Conservation (phyloP, 345 rosid genomes). For the Hibiscus mutabilis region DNA sequence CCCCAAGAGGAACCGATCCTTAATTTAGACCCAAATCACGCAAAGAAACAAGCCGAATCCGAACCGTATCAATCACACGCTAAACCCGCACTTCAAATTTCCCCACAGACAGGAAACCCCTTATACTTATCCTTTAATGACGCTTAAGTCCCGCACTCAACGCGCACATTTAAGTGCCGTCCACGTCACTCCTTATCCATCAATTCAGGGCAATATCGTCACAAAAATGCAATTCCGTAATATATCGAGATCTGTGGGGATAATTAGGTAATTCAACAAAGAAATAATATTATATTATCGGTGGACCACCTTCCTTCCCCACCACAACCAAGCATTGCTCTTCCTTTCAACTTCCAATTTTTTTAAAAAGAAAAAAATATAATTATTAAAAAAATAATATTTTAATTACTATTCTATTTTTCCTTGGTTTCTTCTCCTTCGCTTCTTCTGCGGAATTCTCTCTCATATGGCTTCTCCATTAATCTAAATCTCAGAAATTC, state of each 20-base stretch:
- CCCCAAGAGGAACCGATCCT: neutral
- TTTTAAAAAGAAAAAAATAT: neutral
- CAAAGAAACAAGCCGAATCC: neutral
- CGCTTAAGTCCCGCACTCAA: neutral
- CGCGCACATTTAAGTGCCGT: neutral
- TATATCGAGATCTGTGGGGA: constrained; percentile 11
- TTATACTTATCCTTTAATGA: neutral
- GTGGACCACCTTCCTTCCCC: constrained; percentile 45
- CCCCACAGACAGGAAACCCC: constrained; percentile 4
- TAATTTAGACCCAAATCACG: constrained; percentile 1
- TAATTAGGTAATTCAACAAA: neutral
- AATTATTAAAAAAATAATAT: neutral
- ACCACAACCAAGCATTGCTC: constrained; percentile 29
- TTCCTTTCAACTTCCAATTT: constrained; percentile 18
- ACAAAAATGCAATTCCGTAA: constrained; percentile 3
- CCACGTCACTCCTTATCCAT: constrained; percentile 16
- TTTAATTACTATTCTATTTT: constrained; percentile 9
- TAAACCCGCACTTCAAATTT: neutral
- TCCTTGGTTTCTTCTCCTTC: constrained; percentile 41
- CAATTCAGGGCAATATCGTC: constrained; percentile 11
- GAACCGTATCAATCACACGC: neutral
- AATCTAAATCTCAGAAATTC: constrained; percentile 29
- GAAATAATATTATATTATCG: constrained; percentile 10
- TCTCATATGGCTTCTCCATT: constrained; percentile 30
- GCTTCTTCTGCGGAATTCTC: constrained; percentile 42